Percentiles rank a stretch among this genome's conserved stretches.
Evolutionary conservation across 2,329 filamentous ascomycete species (phyloP).

Genomic region (Lecanosticta acicola): DNA sequence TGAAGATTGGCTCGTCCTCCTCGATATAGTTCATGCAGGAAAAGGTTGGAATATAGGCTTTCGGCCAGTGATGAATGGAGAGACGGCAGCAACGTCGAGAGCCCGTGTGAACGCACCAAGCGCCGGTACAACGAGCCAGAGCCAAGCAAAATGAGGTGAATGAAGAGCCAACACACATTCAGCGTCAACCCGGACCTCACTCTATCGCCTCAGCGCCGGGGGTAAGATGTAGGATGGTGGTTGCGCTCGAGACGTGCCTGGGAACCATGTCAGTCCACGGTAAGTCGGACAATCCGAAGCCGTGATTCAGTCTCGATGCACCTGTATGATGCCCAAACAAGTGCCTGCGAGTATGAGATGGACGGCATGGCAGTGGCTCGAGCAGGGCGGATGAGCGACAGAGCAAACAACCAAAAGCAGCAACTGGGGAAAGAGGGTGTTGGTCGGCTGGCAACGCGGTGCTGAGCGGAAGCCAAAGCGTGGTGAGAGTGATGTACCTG

Average conservation of each 20-base stretch:
- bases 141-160: no score
- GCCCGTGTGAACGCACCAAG: no score
- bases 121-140: no score
- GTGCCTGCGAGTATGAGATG: not conserved
- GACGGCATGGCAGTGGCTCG: not conserved
- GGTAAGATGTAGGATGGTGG: not conserved
- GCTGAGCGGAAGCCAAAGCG: not conserved
- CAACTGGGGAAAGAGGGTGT: not conserved
- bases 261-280: slow-evolving; percentile 4
- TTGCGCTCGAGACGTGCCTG: not conserved
- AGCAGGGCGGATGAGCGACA: not conserved
- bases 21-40: not conserved
- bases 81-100: no score
- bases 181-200: not conserved
- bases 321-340: not conserved
- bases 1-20: not conserved
- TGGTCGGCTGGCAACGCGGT: slow-evolving; percentile 2
- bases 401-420: not conserved
- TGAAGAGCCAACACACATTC: not conserved
- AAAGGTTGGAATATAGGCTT: not conserved
- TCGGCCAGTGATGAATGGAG: not conserved
- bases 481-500: slow-evolving; percentile 1
- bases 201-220: not conserved
- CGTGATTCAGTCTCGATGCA: not conserved
- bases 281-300: no score